These are phyloP conservation scores for Raffaelea deltoideospora DNA, from an alignment of 2,329 filamentous ascomycete genomes.

Conservation along the genomic window DNA sequence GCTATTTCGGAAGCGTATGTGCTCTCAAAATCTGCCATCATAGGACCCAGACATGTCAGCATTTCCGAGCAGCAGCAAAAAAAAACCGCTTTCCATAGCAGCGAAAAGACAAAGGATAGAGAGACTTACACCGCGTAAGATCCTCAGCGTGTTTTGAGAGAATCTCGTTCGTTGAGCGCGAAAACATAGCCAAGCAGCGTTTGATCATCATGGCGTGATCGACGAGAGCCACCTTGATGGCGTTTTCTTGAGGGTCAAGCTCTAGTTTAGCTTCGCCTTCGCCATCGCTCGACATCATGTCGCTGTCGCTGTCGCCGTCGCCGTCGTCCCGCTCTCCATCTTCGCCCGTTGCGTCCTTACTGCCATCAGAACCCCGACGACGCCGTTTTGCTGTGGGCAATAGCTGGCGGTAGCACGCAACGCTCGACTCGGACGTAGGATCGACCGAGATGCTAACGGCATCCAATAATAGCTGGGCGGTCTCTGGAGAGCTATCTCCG, in stretches of 20 bases:
- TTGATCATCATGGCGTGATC: slow-evolving; percentile 84
- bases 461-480: slow-evolving; percentile 54
- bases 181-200: slow-evolving; percentile 58
- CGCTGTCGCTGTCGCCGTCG: slow-evolving; percentile 24
- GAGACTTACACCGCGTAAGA: slow-evolving; percentile 46
- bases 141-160: slow-evolving; percentile 42
- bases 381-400: slow-evolving; percentile 35
- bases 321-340: slow-evolving; percentile 24
- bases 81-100: too few species aligned
- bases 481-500: slow-evolving; percentile 47
- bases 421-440: slow-evolving; percentile 56
- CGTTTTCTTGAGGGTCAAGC: slow-evolving; percentile 50
- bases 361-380: too few species aligned
- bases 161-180: slow-evolving; percentile 44
- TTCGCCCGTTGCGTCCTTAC: too few species aligned
- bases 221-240: slow-evolving; percentile 69
- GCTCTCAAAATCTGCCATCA: slow-evolving; percentile 38
- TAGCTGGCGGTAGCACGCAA: slow-evolving; percentile 63
- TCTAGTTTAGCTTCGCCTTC: slow-evolving; percentile 26
- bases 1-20: slow-evolving; percentile 53
- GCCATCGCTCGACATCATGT: slow-evolving; percentile 26
- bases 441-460: slow-evolving; percentile 66
- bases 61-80: not conserved
- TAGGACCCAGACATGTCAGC: not conserved
- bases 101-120: too few species aligned